Evolutionary conservation across 306 rosid species (phyloP).

Genomic region (Begonia loranthoides): DNA sequence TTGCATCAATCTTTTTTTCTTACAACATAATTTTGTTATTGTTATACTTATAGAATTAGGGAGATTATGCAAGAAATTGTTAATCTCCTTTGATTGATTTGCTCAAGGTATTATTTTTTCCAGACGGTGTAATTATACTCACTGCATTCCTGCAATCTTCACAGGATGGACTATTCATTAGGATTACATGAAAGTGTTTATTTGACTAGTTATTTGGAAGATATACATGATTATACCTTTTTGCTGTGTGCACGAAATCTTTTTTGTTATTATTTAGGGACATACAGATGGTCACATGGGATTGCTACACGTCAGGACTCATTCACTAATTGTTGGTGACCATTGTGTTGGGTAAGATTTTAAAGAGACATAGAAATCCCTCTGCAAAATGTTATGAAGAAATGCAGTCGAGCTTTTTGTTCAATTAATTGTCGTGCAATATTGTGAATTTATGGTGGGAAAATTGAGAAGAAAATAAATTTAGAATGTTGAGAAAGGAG

Average conservation of each 20-base stretch:
- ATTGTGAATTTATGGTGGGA: too few relatives aligned
- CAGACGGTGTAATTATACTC: too few relatives aligned
- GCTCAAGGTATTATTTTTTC: too few relatives aligned
- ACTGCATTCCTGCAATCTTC: too few relatives aligned
- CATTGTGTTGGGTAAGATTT: slow-evolving; percentile 87
- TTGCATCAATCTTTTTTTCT: neutral
- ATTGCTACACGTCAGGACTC: slow-evolving; percentile 50
- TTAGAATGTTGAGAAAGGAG: too few relatives aligned
- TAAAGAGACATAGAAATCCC: too few relatives aligned
- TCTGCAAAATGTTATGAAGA: too few relatives aligned
- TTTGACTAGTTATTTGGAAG: neutral
- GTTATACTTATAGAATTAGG: neutral
- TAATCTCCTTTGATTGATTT: neutral
- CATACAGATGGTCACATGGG: slow-evolving; percentile 96
- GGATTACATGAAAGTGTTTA: neutral
- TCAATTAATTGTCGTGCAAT: too few relatives aligned
- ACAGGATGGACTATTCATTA: neutral
- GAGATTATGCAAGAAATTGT: neutral
- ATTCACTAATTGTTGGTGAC: slow-evolving; percentile 78
- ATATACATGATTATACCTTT: neutral
- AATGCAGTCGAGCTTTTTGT: too few relatives aligned
- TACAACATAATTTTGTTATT: neutral
- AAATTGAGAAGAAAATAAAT: too few relatives aligned
- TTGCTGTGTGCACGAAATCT: neutral
- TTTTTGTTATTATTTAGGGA: slow-evolving; percentile 35